Percentiles rank a stretch among this genome's conserved stretches.
Conservation (phyloP, 768 basidiomycete species). For the Tylopilus vinaceipallidus region DNA sequence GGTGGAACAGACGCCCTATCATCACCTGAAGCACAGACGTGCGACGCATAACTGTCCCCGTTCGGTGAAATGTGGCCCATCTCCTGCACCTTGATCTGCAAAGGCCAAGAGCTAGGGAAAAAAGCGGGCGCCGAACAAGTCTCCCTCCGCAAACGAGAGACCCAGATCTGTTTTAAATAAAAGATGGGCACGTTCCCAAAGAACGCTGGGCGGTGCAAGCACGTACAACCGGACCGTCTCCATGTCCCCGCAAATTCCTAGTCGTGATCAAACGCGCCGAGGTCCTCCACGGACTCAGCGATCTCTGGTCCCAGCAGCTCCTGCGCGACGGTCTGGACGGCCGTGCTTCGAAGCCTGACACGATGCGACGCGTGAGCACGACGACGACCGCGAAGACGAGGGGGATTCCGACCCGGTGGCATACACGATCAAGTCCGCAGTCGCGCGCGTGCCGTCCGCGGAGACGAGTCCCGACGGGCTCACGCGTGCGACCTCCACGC, state of each 20-base stretch:
- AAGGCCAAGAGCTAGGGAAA: conserved; percentile 2
- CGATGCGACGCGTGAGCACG: neutral
- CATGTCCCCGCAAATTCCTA: conserved; percentile 9
- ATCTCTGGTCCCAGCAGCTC: neutral
- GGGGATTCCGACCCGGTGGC: neutral
- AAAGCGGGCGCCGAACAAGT: conserved; percentile 1
- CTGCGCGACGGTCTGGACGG: neutral
- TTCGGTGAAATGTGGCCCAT: neutral
- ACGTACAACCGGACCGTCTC: conserved; percentile 9
- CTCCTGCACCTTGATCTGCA: neutral
- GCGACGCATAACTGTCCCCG: neutral
- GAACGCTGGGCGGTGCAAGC: too few species aligned
- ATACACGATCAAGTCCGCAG: neutral
- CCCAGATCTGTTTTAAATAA: neutral
- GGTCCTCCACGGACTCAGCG: conserved; percentile 8
- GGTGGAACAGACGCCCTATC: neutral
- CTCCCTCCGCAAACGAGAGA: conserved; percentile 5
- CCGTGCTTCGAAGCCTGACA: neutral
- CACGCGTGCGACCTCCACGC: neutral
- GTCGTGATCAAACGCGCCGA: conserved; percentile 9
- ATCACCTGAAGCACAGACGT: neutral
- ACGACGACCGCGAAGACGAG: neutral
- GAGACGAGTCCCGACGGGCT: neutral
- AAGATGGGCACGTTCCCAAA: too few species aligned
- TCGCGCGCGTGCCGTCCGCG: neutral